Conservation (phyloP, 371 early-diverging fungal species). For the Mycotypha africana region DNA sequence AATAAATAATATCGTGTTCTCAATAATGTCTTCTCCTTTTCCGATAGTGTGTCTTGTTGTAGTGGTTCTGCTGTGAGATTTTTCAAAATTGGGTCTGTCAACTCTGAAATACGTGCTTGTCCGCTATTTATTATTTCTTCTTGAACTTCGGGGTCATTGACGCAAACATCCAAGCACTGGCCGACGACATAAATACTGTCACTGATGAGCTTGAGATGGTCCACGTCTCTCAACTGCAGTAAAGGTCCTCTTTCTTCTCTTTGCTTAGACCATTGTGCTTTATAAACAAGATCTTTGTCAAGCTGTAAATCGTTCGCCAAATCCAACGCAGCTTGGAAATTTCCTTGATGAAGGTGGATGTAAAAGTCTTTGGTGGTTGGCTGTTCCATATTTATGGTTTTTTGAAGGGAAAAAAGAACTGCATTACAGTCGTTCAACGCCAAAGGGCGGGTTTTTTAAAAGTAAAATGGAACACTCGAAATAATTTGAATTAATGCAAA, state of each 20-base stretch:
- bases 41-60: slow-evolving; percentile 3
- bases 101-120: slow-evolving; percentile 35
- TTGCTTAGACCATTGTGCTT: slow-evolving; percentile 52
- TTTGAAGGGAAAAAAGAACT: too few species aligned
- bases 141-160: slow-evolving; percentile 24
- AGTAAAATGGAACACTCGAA: too few species aligned
- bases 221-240: slow-evolving; percentile 31
- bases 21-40: slow-evolving; percentile 22
- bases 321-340: slow-evolving; percentile 62
- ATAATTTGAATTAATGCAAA: too few species aligned
- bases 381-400: slow-evolving; percentile 25
- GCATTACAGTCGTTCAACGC: too few species aligned
- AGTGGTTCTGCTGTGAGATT: background rate
- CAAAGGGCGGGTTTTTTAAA: too few species aligned
- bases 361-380: slow-evolving; percentile 29
- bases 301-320: slow-evolving; percentile 51
- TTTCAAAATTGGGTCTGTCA: slow-evolving; percentile 37
- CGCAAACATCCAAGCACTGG: slow-evolving; percentile 43
- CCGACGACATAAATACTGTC: slow-evolving; percentile 64
- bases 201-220: slow-evolving; percentile 46
- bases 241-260: slow-evolving; percentile 5
- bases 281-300: slow-evolving; percentile 57
- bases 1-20: slow-evolving; percentile 47
- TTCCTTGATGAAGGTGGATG: slow-evolving; percentile 35
- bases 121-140: slow-evolving; percentile 51